Evolutionary conservation across 2,329 filamentous ascomycete genomes (phyloP).

Genomic region (Verticillium zaregamsianum): DNA sequence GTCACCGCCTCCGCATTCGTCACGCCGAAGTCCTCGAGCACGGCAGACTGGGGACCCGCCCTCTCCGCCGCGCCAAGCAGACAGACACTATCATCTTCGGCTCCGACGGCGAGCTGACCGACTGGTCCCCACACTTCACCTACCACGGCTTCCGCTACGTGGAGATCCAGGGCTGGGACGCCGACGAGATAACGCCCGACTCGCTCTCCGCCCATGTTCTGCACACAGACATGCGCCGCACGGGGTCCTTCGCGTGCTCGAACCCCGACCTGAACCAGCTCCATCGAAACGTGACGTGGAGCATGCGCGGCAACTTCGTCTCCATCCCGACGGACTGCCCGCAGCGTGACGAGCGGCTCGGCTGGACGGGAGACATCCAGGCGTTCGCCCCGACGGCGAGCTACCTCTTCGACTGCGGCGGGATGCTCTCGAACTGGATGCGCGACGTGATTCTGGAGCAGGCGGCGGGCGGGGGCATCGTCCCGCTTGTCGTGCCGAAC

Average conservation of each 20-base stretch:
- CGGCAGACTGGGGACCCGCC: too few relatives aligned
- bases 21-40: too few relatives aligned
- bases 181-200: constrained; percentile 9
- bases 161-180: constrained; percentile 40
- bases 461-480: constrained; percentile 27
- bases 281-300: constrained; percentile 31
- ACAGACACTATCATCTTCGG: too few relatives aligned
- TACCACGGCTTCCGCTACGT: constrained; percentile 50
- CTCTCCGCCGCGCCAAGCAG: too few relatives aligned
- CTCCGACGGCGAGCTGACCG: constrained; percentile 34
- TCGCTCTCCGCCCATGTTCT: background rate
- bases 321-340: constrained; percentile 2
- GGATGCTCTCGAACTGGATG: background rate
- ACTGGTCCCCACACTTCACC: constrained; percentile 36
- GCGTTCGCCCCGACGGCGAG: constrained; percentile 5
- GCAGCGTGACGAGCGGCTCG: background rate
- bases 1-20: too few relatives aligned
- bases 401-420: constrained; percentile 2
- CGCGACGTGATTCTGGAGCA: constrained; percentile 34
- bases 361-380: background rate
- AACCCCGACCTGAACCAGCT: constrained; percentile 15
- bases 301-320: constrained; percentile 8
- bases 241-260: background rate
- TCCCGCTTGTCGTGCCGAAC: constrained; percentile 24
- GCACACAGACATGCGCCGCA: background rate